Percentiles rank a stretch among this genome's conserved stretches.
Conservation (phyloP, 2,329 filamentous ascomycete species). For the Ascochyta fabae region DNA sequence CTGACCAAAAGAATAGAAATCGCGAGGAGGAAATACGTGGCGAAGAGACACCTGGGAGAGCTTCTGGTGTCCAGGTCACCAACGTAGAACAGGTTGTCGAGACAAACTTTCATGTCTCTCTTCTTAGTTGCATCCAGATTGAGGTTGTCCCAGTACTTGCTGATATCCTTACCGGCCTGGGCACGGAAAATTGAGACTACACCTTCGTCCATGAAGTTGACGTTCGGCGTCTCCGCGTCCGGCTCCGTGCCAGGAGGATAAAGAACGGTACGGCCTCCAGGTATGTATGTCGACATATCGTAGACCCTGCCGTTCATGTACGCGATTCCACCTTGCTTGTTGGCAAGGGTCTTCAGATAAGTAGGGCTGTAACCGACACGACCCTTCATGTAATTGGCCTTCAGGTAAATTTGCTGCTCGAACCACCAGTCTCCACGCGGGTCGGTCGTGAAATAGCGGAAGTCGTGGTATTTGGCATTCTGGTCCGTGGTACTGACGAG, state of each 20-base stretch:
- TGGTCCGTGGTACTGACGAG: slow-evolving; percentile 71
- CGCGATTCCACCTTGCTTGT: slow-evolving; percentile 71
- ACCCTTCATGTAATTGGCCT: slow-evolving; percentile 82
- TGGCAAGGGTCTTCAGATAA: slow-evolving; percentile 75
- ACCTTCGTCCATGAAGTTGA: slow-evolving; percentile 79
- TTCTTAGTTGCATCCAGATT: slow-evolving; percentile 64
- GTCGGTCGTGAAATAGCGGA: slow-evolving; percentile 83
- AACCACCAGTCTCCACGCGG: slow-evolving; percentile 89
- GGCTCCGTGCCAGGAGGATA: slow-evolving; percentile 60
- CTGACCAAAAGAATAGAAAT: slow-evolving; percentile 80
- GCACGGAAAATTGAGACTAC: slow-evolving; percentile 80
- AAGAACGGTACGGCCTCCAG: slow-evolving; percentile 72
- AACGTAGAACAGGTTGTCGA: slow-evolving; percentile 94
- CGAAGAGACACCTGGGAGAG: slow-evolving; percentile 83
- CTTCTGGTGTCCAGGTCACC: slow-evolving; percentile 91
- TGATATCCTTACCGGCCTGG: slow-evolving; percentile 78
- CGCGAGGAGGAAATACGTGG: slow-evolving; percentile 85
- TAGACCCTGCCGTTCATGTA: slow-evolving; percentile 83
- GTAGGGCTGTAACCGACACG: slow-evolving; percentile 81
- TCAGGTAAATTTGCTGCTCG: slow-evolving; percentile 82
- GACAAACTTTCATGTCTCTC: slow-evolving; percentile 76
- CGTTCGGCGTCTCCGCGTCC: slow-evolving; percentile 54
- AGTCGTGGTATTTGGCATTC: slow-evolving; percentile 89
- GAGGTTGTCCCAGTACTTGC: slow-evolving; percentile 80
- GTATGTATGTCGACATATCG: slow-evolving; percentile 83